phyloP scores from a whole-genome alignment of 2,329 filamentous ascomycete species.

The Aspergillus sp. region DNA sequence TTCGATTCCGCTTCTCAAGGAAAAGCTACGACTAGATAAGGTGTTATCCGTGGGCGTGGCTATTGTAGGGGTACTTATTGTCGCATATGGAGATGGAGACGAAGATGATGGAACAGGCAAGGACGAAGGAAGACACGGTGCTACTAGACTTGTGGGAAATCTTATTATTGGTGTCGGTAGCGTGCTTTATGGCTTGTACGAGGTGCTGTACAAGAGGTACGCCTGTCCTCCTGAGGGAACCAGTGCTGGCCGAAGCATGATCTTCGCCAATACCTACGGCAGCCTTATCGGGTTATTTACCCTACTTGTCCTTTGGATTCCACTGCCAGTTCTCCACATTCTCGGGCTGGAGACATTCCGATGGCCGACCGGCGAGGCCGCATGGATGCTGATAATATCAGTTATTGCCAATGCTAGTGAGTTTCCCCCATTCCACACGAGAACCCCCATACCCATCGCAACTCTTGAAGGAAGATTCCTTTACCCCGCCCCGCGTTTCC shows the following conservation, averaged over 20 bases:
- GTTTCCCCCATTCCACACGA: conserved; percentile 26
- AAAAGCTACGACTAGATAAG: conserved; percentile 82
- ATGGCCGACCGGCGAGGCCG: conserved; percentile 73
- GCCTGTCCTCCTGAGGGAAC: conserved; percentile 92
- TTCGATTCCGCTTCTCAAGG: conserved; percentile 82
- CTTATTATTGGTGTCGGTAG: conserved; percentile 87
- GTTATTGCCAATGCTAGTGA: conserved; percentile 80
- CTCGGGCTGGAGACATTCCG: conserved; percentile 79
- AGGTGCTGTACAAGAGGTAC: conserved; percentile 91
- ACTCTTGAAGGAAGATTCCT: not conserved
- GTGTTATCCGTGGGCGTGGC: conserved; percentile 82
- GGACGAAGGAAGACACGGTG: conserved; percentile 49
- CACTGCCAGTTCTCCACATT: conserved; percentile 78
- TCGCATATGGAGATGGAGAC: conserved; percentile 82
- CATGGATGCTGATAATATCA: conserved; percentile 75
- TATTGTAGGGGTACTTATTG: conserved; percentile 86
- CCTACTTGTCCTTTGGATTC: conserved; percentile 84
- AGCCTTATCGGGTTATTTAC: conserved; percentile 86
- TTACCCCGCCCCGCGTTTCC: not conserved
- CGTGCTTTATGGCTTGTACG: conserved; percentile 93
- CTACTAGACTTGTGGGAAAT: conserved; percentile 76
- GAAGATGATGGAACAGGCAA: conserved; percentile 45
- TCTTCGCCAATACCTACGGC: conserved; percentile 93
- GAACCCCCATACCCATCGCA: not conserved
- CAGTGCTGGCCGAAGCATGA: conserved; percentile 80